phyloP scores from a whole-genome alignment of 805 yeast genomes.

The Lipomyces orientalis region DNA sequence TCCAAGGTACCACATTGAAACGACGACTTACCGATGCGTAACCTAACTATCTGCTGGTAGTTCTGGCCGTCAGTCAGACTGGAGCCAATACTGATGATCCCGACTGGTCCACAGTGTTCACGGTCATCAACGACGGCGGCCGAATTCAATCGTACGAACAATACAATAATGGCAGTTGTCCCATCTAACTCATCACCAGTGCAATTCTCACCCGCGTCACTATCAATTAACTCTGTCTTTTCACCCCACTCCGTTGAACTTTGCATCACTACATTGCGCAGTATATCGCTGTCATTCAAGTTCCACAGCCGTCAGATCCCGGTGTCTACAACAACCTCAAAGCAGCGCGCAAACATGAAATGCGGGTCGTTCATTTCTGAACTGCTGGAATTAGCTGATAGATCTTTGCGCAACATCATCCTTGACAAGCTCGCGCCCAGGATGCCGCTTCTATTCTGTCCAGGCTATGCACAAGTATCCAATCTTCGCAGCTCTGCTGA shows the following conservation, averaged over 20 bases:
- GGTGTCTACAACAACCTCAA: not conserved
- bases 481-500: not conserved
- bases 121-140: conserved; percentile 5
- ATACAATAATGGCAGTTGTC: conserved; percentile 5
- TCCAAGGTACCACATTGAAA: conserved; percentile 5
- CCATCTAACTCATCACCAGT: not conserved
- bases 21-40: not conserved
- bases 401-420: conserved; percentile 14
- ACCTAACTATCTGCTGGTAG: not conserved
- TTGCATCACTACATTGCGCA: not conserved
- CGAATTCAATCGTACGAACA: not conserved
- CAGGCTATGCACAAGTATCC: conserved; percentile 16
- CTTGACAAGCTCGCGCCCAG: conserved; percentile 17
- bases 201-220: conserved; percentile 4
- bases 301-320: not conserved
- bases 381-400: conserved; percentile 13
- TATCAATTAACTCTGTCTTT: not conserved
- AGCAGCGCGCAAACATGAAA: not conserved
- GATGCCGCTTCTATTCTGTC: conserved; percentile 25
- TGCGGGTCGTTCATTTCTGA: not conserved
- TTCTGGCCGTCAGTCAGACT: conserved; percentile 22
- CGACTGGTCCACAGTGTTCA: not conserved
- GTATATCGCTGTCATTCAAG: not conserved
- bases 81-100: conserved; percentile 11
- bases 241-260: not conserved